phyloP scores from a whole-genome alignment of 192 early-diverging fungal species.

The Umbelopsis sp. region DNA sequence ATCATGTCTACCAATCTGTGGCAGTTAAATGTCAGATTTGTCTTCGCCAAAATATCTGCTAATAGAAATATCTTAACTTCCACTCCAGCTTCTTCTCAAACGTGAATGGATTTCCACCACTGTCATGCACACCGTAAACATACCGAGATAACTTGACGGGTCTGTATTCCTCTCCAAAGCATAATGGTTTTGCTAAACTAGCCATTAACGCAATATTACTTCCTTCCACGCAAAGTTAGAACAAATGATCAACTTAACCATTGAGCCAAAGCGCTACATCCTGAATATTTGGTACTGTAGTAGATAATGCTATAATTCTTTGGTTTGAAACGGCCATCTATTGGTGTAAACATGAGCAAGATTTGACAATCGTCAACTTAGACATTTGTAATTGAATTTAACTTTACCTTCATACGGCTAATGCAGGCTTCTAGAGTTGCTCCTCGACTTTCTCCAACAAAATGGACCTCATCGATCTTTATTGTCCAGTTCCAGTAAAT shows the following conservation, averaged over 20 bases:
- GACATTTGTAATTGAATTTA: neutral
- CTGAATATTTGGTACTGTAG: conserved; percentile 70
- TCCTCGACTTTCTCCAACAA: conserved; percentile 64
- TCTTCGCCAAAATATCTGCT: neutral
- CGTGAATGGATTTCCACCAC: conserved; percentile 42
- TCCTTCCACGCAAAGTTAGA: too few species aligned
- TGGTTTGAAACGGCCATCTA: neutral
- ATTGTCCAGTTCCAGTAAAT: neutral
- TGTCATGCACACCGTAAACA: conserved; percentile 47
- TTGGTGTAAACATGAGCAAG: neutral
- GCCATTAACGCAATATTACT: too few species aligned
- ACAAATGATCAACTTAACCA: neutral
- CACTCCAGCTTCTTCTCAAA: conserved; percentile 63
- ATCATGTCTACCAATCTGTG: conserved; percentile 42
- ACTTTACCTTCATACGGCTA: conserved; percentile 35
- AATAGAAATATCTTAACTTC: conserved; percentile 27
- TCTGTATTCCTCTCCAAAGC: conserved; percentile 70
- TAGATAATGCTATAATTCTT: conserved; percentile 67
- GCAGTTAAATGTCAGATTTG: neutral
- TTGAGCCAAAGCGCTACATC: conserved; percentile 66
- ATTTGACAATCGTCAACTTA: neutral
- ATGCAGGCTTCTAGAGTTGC: conserved; percentile 75
- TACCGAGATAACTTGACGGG: conserved; percentile 60
- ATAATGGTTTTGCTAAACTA: neutral
- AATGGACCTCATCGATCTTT: conserved; percentile 78